Evolutionary conservation across 148 eudicot species (phyloP), one percentile per base, ranked within the genome.

Genomic region (Bassia scoparia): DNA sequence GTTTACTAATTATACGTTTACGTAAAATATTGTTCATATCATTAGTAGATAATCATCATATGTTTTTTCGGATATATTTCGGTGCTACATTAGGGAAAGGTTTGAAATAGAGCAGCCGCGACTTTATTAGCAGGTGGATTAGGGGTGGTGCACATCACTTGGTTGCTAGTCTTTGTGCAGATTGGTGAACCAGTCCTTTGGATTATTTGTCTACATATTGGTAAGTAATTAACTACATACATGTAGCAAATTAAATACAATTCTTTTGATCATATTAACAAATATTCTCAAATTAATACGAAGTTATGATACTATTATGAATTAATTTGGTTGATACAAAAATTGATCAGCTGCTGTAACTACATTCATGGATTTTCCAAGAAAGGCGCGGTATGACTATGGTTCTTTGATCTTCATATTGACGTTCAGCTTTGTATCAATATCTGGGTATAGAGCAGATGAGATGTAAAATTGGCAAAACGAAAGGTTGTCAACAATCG

Each of bases 361-460:
- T 2, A 91, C 93, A 50, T n/a, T 89, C 43, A 68, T 77, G 54
- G 93, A 60, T 89, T 61, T 89, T 27, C 93, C 93, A 27, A 71
- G 61, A 17, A 91, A 89, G 77, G 84, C 84, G 2, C 81, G 87
- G 79, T 89, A 83, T 54, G 97, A 91, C 43, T 91, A 91, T 67
- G 97, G 1, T 59, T 86, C 55, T n/a, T 37, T 87, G 71, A 85
- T 91, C 34, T 91, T 89, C 83, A 89, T 87, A 34, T 52, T 91
- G 70, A 89, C 97, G 34, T 91, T 91, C 73, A 71, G 83, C 34
- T 76, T 91, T 79, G 87, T 35, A 66, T 84, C 0, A n/a, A 83
- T 91, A 38, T 89, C 93, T n/a, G 1, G 97, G 38, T 80, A 74
- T 44, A 82, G 81, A 43, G 79, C 68, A 20, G 79, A 83, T 5